Conservation (phyloP, 2,329 filamentous ascomycete species). For the Basipetospora chlamydospora region DNA sequence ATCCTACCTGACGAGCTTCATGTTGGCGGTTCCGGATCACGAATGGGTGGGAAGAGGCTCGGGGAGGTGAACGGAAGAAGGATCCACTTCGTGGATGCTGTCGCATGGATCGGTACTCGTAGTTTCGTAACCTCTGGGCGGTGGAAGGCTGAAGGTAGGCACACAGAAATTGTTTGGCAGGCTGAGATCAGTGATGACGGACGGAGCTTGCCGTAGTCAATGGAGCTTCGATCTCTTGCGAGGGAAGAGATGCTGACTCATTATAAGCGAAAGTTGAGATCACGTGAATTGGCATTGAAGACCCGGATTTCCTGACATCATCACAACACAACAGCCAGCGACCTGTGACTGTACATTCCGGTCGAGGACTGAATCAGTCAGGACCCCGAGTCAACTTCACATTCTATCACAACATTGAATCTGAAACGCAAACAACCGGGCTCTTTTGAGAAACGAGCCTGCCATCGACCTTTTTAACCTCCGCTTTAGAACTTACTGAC, state of each 20-base stretch:
- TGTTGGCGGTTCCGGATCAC: slow-evolving; percentile 32
- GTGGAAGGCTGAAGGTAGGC: slow-evolving; percentile 3
- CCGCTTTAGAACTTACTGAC: no score
- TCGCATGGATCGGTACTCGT: not conserved
- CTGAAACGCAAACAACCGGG: no score
- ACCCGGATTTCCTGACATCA: no score
- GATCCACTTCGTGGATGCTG: not conserved
- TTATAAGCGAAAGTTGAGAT: not conserved
- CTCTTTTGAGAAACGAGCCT: no score
- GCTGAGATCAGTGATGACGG: not conserved
- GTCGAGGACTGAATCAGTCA: no score
- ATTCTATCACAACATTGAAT: no score
- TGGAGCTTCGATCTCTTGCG: not conserved
- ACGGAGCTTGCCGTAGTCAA: slow-evolving; percentile 5
- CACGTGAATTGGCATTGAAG: not conserved
- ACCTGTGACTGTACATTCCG: no score
- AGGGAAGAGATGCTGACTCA: not conserved
- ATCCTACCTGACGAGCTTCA: slow-evolving; percentile 93
- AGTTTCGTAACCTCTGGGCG: not conserved
- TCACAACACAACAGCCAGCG: no score
- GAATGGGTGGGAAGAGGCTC: not conserved
- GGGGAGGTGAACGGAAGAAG: not conserved
- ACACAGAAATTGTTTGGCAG: slow-evolving; percentile 5
- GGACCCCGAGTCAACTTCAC: no score
- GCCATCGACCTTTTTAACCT: no score